phyloP scores from a whole-genome alignment of 176 grass and related monocot species.

The maize (Zea mays) region DNA sequence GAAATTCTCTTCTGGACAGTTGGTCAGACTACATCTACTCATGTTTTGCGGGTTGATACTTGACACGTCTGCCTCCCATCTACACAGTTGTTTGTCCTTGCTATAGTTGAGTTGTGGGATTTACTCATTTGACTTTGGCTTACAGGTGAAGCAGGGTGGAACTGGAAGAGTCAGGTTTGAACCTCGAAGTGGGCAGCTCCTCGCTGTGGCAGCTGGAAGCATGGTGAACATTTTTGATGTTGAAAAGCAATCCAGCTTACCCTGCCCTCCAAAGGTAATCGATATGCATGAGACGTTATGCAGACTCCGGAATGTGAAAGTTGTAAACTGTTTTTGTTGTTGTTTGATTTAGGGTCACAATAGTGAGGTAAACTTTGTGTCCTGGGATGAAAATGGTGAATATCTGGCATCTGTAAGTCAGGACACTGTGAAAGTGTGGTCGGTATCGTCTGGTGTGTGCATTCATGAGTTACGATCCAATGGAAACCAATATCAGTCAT shows the following conservation, averaged over 20 bases:
- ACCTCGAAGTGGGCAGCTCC: constrained; percentile 65
- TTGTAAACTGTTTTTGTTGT: background rate
- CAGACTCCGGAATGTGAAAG: background rate
- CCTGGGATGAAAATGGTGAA: constrained; percentile 89
- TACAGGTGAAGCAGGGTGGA: constrained; percentile 65
- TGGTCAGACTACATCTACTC: constrained; percentile 44
- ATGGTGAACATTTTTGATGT: constrained; percentile 79
- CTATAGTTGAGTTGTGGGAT: constrained; percentile 20
- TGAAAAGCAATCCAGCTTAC: constrained; percentile 50
- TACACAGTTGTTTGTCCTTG: constrained; percentile 1
- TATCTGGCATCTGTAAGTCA: constrained; percentile 83
- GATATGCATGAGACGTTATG: constrained; percentile 20
- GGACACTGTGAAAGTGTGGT: constrained; percentile 90
- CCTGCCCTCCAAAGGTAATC: constrained; percentile 61
- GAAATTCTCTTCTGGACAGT: constrained; percentile 70
- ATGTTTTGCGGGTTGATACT: constrained; percentile 55
- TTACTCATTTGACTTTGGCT: constrained; percentile 8
- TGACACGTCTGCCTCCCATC: background rate
- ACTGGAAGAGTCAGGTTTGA: constrained; percentile 79
- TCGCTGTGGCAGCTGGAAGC: constrained; percentile 77
- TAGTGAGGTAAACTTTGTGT: constrained; percentile 65
- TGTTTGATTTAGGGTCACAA: constrained; percentile 58
- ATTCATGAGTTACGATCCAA: constrained; percentile 76
- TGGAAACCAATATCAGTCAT: constrained; percentile 87
- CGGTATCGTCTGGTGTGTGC: constrained; percentile 45